Evolutionary conservation across 495 filamentous ascomycete species (phyloP).

Genomic region (Chlorociboria aeruginascens): DNA sequence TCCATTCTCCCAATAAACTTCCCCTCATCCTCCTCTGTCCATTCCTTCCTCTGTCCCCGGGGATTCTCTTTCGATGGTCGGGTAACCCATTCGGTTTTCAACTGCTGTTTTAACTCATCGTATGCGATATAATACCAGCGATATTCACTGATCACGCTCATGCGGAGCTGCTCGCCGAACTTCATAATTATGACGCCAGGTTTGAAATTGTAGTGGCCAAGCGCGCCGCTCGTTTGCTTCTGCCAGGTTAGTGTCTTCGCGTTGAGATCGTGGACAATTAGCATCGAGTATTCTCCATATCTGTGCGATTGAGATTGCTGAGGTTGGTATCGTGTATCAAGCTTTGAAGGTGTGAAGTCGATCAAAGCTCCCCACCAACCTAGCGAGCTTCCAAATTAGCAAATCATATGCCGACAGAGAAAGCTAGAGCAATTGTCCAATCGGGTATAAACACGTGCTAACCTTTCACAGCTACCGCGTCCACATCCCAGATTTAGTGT

Average conservation of each 20-base stretch:
- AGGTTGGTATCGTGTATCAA: too few relatives aligned
- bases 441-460: too few relatives aligned
- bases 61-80: slow-evolving; percentile 32
- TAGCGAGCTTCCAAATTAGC: too few relatives aligned
- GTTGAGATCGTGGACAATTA: slow-evolving; percentile 38
- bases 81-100: slow-evolving; percentile 59
- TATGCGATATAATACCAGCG: slow-evolving; percentile 97
- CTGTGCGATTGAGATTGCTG: not conserved
- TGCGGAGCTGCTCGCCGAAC: slow-evolving; percentile 92
- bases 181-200: slow-evolving; percentile 42
- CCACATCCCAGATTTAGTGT: too few relatives aligned
- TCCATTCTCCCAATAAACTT: slow-evolving; percentile 79
- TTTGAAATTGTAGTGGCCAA: slow-evolving; percentile 24
- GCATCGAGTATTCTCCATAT: slow-evolving; percentile 20
- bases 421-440: too few relatives aligned
- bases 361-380: too few relatives aligned
- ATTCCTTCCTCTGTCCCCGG: slow-evolving; percentile 49
- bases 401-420: too few relatives aligned
- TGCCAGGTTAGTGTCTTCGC: slow-evolving; percentile 24
- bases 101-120: slow-evolving; percentile 77
- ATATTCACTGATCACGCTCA: slow-evolving; percentile 89
- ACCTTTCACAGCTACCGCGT: too few relatives aligned
- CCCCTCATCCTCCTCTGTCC: slow-evolving; percentile 89
- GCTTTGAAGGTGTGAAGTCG: too few relatives aligned
- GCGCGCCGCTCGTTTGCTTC: slow-evolving; percentile 18